Conservation (phyloP, 108 stramenopile genomes). For the Skeletonema potamos region DNA sequence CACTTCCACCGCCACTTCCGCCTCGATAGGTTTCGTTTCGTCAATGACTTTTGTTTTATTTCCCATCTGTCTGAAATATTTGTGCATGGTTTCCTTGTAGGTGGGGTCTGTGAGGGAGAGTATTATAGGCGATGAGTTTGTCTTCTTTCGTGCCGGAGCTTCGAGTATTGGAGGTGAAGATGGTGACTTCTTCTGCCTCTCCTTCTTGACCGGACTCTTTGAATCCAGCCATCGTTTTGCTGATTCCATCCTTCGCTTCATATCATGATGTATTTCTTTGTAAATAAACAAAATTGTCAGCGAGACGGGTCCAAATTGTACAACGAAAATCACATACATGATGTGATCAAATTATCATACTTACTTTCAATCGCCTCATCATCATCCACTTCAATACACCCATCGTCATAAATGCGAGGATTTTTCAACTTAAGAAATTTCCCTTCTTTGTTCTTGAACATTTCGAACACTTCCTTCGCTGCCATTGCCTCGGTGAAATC, state of each 20-base stretch:
- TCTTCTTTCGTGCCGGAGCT: background rate
- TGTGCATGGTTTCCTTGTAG: background rate
- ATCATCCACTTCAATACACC: background rate
- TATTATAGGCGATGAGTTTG: background rate
- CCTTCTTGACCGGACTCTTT: background rate
- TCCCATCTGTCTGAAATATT: background rate
- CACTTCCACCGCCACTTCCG: background rate
- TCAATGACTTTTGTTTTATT: background rate
- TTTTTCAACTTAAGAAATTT: background rate
- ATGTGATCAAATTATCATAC: background rate
- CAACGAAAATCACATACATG: no score
- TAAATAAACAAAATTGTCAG: background rate
- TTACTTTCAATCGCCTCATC: background rate
- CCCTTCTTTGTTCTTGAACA: background rate
- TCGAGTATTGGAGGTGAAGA: background rate
- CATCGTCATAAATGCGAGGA: background rate
- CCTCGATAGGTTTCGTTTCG: background rate
- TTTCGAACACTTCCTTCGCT: background rate
- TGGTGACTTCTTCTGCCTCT: background rate
- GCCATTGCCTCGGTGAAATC: background rate
- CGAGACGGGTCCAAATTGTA: background rate
- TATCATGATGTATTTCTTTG: background rate
- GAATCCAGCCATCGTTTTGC: background rate
- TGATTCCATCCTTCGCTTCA: background rate
- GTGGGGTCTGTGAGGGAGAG: background rate